Evolutionary conservation across 768 basidiomycete genomes (phyloP).

Genomic region (Mycena rebaudengoi): DNA sequence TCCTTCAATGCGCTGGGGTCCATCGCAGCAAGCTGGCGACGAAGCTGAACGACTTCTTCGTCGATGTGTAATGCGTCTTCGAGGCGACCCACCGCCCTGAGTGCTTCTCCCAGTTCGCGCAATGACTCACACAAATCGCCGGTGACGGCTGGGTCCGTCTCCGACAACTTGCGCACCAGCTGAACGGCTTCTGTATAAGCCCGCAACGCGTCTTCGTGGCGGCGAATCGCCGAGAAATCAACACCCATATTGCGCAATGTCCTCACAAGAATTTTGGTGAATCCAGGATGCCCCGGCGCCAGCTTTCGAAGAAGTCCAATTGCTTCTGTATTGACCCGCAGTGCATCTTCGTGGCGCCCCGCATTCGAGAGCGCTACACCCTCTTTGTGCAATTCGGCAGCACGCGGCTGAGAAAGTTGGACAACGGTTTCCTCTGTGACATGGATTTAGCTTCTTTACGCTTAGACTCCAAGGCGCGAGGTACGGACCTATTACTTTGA

Average conservation of each 20-base stretch:
- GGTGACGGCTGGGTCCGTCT: neutral
- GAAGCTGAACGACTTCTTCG: neutral
- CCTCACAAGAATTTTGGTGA: neutral
- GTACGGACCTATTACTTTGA: constrained; percentile 7
- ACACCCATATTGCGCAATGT: constrained; percentile 8
- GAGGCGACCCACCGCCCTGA: neutral
- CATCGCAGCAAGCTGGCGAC: constrained; percentile 1
- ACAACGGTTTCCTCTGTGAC: constrained; percentile 3
- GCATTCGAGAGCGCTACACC: neutral
- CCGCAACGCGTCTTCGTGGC: neutral
- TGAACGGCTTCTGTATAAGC: neutral
- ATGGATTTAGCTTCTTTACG: neutral
- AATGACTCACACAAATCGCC: neutral
- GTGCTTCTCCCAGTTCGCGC: neutral
- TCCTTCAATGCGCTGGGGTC: neutral
- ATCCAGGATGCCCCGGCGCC: neutral
- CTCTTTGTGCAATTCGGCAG: neutral
- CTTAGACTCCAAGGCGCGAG: constrained; percentile 3
- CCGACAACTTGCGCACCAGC: neutral
- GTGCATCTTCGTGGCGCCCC: constrained; percentile 3
- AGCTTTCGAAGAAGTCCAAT: neutral
- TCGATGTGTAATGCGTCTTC: constrained; percentile 2
- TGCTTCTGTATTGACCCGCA: constrained; percentile 1
- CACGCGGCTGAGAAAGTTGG: neutral
- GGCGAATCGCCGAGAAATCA: neutral